Evolutionary conservation across 2,329 filamentous ascomycete species (phyloP).

Genomic region (Aspergillus glaucus): DNA sequence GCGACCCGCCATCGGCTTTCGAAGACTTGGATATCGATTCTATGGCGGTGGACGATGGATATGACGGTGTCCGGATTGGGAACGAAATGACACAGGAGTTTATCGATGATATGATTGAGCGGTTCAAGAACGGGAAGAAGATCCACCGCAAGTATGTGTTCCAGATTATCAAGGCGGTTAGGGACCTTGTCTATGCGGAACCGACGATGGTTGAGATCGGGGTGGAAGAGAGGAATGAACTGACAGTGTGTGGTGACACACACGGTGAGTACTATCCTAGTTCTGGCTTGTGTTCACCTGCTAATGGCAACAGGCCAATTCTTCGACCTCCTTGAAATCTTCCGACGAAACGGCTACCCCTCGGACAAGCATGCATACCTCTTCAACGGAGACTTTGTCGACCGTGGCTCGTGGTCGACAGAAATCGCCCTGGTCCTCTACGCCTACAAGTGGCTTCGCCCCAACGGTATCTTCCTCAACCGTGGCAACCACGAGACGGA

Average conservation of each 20-base stretch:
- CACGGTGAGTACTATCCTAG: slow-evolving; percentile 56
- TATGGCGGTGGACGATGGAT: slow-evolving; percentile 73
- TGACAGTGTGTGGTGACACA: slow-evolving; percentile 96
- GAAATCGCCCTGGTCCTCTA: slow-evolving; percentile 92
- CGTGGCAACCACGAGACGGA: slow-evolving; percentile 98
- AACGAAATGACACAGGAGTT: slow-evolving; percentile 93
- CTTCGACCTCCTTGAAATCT: slow-evolving; percentile 94
- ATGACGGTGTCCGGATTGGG: slow-evolving; percentile 73
- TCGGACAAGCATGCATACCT: slow-evolving; percentile 84
- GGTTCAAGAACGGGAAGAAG: slow-evolving; percentile 95
- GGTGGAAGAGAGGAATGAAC: slow-evolving; percentile 66
- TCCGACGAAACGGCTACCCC: slow-evolving; percentile 81
- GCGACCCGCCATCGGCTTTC: slow-evolving; percentile 84
- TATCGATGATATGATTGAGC: slow-evolving; percentile 91
- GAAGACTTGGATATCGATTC: slow-evolving; percentile 83
- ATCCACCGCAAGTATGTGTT: slow-evolving; percentile 95
- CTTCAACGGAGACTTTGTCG: slow-evolving; percentile 98
- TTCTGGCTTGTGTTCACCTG: neutral
- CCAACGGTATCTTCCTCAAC: slow-evolving; percentile 86
- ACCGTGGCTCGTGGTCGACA: slow-evolving; percentile 95
- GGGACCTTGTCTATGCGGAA: slow-evolving; percentile 84
- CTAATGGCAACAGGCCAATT: slow-evolving; percentile 66
- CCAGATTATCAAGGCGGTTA: slow-evolving; percentile 86
- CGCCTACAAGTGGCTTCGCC: slow-evolving; percentile 92
- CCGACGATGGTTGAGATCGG: slow-evolving; percentile 94